Evolutionary conservation across 2,329 filamentous ascomycete species (phyloP).

Genomic region (Fusarium hostae): DNA sequence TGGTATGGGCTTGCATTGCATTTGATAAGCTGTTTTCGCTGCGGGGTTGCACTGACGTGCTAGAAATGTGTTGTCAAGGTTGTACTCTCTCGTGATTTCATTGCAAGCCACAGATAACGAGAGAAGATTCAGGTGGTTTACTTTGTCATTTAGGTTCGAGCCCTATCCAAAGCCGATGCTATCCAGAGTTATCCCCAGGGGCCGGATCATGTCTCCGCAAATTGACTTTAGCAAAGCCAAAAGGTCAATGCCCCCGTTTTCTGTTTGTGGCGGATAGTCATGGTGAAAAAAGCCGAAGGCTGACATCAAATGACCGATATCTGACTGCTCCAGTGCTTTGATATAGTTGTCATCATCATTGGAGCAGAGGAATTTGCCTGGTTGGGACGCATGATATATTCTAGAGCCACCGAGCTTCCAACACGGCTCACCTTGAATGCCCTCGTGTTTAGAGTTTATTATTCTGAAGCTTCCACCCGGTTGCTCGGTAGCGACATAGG

Average conservation of each 20-base stretch:
- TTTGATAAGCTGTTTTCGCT: neutral
- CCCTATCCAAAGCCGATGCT: too few species aligned
- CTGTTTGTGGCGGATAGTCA: neutral
- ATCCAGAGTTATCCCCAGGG: neutral
- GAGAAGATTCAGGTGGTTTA: neutral
- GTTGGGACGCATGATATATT: neutral
- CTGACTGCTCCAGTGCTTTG: neutral
- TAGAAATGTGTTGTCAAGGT: neutral
- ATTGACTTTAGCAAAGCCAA: neutral
- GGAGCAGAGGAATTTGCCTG: neutral
- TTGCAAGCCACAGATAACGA: fast-evolving
- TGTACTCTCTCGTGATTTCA: neutral
- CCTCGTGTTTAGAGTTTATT: fast-evolving
- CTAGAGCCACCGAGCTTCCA: neutral
- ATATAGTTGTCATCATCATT: neutral
- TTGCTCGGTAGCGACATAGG: neutral
- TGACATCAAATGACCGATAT: neutral
- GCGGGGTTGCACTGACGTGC: fast-evolving
- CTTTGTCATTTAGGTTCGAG: neutral
- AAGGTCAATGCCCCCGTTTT: neutral
- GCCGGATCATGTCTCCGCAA: neutral
- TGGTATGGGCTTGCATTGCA: neutral
- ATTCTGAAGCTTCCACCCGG: neutral
- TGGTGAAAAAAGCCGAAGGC: neutral
- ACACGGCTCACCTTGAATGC: neutral